phyloP scores from a whole-genome alignment of 768 basidiomycete genomes.

The Lactarius hatsudake region DNA sequence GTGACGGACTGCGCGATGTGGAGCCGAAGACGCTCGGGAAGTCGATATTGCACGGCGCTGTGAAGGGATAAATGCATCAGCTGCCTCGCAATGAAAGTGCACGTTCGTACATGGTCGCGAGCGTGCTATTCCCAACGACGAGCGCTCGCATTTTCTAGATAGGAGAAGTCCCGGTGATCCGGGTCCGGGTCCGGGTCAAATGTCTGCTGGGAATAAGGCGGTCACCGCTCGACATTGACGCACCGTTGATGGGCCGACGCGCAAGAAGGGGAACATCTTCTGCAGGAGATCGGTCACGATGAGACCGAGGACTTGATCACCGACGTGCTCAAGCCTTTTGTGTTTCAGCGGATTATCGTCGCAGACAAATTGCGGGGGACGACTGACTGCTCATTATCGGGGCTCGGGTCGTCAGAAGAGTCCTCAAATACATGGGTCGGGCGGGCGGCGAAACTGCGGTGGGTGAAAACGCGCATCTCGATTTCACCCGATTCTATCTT shows the following conservation, averaged over 20 bases:
- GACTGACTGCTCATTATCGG: conserved; percentile 77
- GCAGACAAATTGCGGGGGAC: conserved; percentile 2
- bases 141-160: conserved; percentile 73
- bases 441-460: conserved; percentile 66
- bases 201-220: neutral
- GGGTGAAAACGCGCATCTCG: conserved; percentile 63
- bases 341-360: conserved; percentile 1
- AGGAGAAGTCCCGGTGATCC: neutral
- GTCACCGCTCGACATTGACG: neutral
- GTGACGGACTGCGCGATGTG: conserved; percentile 74
- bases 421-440: conserved; percentile 79
- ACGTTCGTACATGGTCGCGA: conserved; percentile 58
- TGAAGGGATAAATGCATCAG: conserved; percentile 2
- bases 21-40: conserved; percentile 58
- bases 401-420: conserved; percentile 63
- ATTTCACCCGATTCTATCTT: conserved; percentile 47
- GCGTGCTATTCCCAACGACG: conserved; percentile 69
- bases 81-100: no score
- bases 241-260: conserved; percentile 77
- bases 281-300: conserved; percentile 63
- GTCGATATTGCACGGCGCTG: conserved; percentile 62
- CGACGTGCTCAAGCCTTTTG: conserved; percentile 69
- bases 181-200: conserved; percentile 2
- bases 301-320: conserved; percentile 69
- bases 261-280: conserved; percentile 63